Percentiles rank a stretch among this genome's conserved stretches.
These are phyloP conservation scores for Exophiala aquamarina DNA, from an alignment of 2,329 filamentous ascomycete genomes.

Conservation along the genomic window DNA sequence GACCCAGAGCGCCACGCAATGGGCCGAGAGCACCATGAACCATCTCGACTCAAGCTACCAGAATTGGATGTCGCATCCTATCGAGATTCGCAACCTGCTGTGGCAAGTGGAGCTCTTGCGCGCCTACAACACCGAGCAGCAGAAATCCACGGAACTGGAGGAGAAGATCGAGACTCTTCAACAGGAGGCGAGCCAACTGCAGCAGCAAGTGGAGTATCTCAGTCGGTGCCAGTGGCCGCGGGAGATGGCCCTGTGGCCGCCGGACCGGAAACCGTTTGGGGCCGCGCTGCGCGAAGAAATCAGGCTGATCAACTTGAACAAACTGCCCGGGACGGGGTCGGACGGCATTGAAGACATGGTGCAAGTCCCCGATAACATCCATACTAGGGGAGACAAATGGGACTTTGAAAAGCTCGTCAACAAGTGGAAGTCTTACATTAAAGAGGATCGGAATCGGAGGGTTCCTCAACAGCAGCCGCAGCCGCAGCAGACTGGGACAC, in stretches of 20 bases:
- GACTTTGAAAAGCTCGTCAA: conserved; percentile 49
- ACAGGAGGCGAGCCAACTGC: conserved; percentile 50
- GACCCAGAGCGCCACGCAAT: conserved; percentile 34
- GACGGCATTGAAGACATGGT: conserved; percentile 7
- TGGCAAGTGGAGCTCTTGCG: conserved; percentile 50
- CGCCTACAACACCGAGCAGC: conserved; percentile 46
- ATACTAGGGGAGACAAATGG: conserved; percentile 37
- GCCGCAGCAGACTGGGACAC: not conserved
- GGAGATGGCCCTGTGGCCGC: conserved; percentile 49
- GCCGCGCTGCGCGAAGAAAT: conserved; percentile 25
- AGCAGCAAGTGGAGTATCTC: conserved; percentile 46
- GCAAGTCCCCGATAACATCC: conserved; percentile 13
- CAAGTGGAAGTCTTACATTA: conserved; percentile 50
- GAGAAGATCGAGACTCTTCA: conserved; percentile 45
- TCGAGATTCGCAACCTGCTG: conserved; percentile 45
- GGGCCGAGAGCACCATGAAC: conserved; percentile 69
- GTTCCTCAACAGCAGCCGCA: conserved; percentile 6
- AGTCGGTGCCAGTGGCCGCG: conserved; percentile 49
- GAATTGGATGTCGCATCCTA: conserved; percentile 69
- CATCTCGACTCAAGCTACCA: conserved; percentile 77
- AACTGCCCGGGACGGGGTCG: conserved; percentile 4
- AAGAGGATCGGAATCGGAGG: conserved; percentile 26
- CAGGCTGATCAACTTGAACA: conserved; percentile 22
- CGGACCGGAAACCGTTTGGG: conserved; percentile 41
- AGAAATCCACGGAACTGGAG: conserved; percentile 44